phyloP scores from a whole-genome alignment of 2,329 filamentous ascomycete species.

The Phyllosticta citrichinensis region DNA sequence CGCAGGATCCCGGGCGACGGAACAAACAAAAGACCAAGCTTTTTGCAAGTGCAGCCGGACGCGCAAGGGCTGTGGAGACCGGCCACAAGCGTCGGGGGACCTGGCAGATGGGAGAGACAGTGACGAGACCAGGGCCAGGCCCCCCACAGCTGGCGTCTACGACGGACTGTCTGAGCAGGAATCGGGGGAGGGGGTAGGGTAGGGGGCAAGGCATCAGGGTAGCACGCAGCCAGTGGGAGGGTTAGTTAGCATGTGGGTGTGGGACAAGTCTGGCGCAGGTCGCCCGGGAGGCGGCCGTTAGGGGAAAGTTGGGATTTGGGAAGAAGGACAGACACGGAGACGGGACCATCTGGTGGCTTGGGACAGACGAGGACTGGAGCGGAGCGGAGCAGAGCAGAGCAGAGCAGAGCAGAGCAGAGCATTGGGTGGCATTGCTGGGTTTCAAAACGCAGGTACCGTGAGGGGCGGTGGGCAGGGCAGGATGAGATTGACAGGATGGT shows the following conservation, averaged over 20 bases:
- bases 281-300: not conserved
- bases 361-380: not conserved
- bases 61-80: not conserved
- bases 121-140: not conserved
- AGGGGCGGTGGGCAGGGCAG: not conserved
- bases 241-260: not conserved
- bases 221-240: not conserved
- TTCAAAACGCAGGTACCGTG: conserved; percentile 5
- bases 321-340: not conserved
- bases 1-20: not conserved
- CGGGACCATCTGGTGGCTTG: not conserved
- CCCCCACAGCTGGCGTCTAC: not conserved
- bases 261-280: not conserved
- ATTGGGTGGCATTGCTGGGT: not conserved
- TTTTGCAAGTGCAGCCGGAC: not conserved
- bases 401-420: conserved; percentile 1
- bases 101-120: not conserved
- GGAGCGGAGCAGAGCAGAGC: not conserved
- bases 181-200: not conserved
- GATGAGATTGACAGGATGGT: not conserved
- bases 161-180: not conserved
- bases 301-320: not conserved
- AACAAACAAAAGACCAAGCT: not conserved
- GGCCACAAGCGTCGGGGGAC: not conserved
- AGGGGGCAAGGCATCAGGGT: not conserved